Conservation (phyloP, 305 asterid species). For the Fraxinus nigra region DNA sequence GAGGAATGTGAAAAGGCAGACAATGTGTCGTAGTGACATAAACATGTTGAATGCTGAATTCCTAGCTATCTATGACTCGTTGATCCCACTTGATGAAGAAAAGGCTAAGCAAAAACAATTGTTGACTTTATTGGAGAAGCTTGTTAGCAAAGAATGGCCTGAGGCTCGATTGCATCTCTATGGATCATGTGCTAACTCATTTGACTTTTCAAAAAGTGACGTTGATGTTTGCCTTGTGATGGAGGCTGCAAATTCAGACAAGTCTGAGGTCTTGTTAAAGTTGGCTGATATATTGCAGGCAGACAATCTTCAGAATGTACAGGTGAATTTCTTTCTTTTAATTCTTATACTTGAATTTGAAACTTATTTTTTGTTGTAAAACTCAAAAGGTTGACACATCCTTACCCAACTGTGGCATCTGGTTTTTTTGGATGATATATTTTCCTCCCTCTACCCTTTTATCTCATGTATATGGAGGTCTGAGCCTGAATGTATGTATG, state of each 20-base stretch:
- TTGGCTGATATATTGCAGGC: constrained; percentile 78
- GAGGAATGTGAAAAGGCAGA: constrained; percentile 56
- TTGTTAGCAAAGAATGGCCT: constrained; percentile 80
- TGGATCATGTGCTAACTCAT: constrained; percentile 97
- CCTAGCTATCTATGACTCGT: constrained; percentile 59
- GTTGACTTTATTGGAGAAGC: constrained; percentile 53
- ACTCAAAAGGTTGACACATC: neutral
- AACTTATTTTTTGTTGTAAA: neutral
- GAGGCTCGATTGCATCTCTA: constrained; percentile 71
- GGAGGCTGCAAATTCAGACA: constrained; percentile 52
- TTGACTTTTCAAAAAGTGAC: constrained; percentile 89
- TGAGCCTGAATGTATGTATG: neutral
- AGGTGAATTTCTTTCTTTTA: too few species aligned
- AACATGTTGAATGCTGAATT: constrained; percentile 48
- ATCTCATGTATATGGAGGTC: neutral
- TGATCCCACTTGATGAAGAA: constrained; percentile 92
- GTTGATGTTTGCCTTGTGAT: constrained; percentile 84
- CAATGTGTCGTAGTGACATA: constrained; percentile 58
- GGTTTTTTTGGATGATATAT: neutral
- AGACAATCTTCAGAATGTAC: constrained; percentile 81
- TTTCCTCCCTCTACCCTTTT: neutral
- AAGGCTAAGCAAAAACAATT: constrained; percentile 79
- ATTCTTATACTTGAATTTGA: neutral
- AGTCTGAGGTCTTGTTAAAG: constrained; percentile 69
- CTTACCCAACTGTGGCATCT: neutral